Evolutionary conservation across 2,329 filamentous ascomycete genomes (phyloP).

Genomic region (Penicillium sp.): DNA sequence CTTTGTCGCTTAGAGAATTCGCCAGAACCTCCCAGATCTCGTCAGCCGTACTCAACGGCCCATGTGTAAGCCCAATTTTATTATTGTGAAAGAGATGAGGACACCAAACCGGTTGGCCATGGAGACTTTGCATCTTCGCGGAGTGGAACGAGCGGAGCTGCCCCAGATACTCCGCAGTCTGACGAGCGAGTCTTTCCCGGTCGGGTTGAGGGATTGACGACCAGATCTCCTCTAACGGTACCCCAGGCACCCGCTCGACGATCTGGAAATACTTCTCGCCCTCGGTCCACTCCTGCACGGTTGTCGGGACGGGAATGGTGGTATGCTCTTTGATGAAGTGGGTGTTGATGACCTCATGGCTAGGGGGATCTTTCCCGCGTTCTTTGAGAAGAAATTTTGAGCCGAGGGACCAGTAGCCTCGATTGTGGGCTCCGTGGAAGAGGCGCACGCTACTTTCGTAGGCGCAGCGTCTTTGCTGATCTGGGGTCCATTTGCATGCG

Average conservation of each 20-base stretch:
- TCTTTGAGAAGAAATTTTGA: conserved; percentile 10
- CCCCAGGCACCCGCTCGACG: conserved; percentile 7
- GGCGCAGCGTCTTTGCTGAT: not conserved
- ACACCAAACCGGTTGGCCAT: conserved; percentile 11
- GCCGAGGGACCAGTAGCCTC: conserved; percentile 3
- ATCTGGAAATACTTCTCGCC: conserved; percentile 3
- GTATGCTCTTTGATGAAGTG: not conserved
- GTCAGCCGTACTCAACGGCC: conserved; percentile 11
- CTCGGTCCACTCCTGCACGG: conserved; percentile 5
- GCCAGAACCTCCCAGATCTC: conserved; percentile 14
- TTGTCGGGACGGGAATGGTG: not conserved
- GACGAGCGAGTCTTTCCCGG: not conserved
- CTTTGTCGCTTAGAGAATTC: conserved; percentile 1
- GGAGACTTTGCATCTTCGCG: conserved; percentile 13
- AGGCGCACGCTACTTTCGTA: conserved; percentile 7
- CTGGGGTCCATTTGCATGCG: conserved; percentile 4
- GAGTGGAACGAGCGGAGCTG: conserved; percentile 14
- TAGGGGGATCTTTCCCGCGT: not conserved
- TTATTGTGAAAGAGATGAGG: conserved; percentile 11
- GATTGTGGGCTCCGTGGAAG: conserved; percentile 1
- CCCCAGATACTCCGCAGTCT: conserved; percentile 1
- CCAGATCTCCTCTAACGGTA: conserved; percentile 5
- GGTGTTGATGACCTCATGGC: conserved; percentile 8
- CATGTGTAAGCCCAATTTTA: not conserved
- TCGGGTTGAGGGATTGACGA: conserved; percentile 4